These are phyloP conservation scores for Ceratocystis variospora DNA, from an alignment of 2,329 filamentous ascomycete species.

Conservation along the genomic window DNA sequence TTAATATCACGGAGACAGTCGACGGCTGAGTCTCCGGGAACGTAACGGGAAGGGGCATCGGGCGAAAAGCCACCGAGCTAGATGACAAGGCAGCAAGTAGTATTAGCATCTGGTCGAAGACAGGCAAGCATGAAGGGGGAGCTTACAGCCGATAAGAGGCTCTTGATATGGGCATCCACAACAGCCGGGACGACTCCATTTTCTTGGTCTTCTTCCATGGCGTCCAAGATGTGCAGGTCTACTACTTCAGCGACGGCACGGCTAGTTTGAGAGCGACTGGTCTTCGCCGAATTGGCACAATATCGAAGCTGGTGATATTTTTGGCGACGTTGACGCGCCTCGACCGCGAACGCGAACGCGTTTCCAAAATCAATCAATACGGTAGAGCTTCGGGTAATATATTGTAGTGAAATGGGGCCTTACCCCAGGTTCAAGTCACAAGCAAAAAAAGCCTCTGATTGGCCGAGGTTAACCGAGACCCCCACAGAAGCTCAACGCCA, in stretches of 20 bases:
- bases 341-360: conserved; percentile 22
- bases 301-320: no score
- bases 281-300: no score
- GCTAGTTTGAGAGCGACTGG: neutral
- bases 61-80: conserved; percentile 75
- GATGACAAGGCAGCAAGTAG: neutral
- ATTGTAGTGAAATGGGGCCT: neutral
- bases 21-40: conserved; percentile 82
- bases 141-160: conserved; percentile 80
- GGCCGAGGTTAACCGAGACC: conserved; percentile 33
- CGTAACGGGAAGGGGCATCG: conserved; percentile 68
- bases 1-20: conserved; percentile 87
- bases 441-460: conserved; percentile 17
- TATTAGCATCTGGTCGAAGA: conserved; percentile 20
- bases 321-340: neutral
- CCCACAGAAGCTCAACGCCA: conserved; percentile 22
- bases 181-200: conserved; percentile 69
- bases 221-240: neutral
- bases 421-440: conserved; percentile 10
- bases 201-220: conserved; percentile 18
- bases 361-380: conserved; percentile 14
- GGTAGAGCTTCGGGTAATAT: conserved; percentile 1
- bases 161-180: conserved; percentile 85
- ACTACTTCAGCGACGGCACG: neutral
- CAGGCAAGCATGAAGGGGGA: conserved; percentile 10